Base-by-base conservation (phyloP, 2,329 filamentous ascomycete species). In the Camillea tinctor region DNA sequence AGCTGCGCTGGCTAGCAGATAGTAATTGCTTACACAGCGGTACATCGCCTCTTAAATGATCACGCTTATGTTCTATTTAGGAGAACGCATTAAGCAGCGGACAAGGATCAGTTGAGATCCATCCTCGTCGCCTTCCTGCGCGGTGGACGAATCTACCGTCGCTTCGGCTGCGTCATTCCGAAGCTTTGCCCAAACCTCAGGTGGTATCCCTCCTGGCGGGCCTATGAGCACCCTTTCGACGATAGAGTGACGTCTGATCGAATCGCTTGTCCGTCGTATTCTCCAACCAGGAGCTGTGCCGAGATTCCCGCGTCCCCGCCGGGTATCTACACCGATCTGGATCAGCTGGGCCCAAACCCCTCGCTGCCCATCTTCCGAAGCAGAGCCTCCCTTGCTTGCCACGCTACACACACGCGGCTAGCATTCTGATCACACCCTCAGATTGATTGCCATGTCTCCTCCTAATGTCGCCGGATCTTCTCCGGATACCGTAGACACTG, bases 391-490 rank as follows among this genome's bases (percentile, higher is more conserved):
- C 59, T 58, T 66, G 54, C 48, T 50, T 51, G 36, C 23, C 30
- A 36, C 57, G 36, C 17, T 36, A 48, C 54, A 49, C 54, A 49
- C 44, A 24, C 24, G 11, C 55, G 48, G 49, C 26, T 19, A 23
- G 23, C 4, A 8, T 26, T 48, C 24, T 40, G 36, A n/a, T 15
- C 36, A 44, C 58, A 8, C 44, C 15, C 21, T 44, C 40, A 36
- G 21, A 8, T 30, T 48, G 26, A 44, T 59, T 54, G 52, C 19
- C 54, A 68, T 69, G 67, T 64, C 68, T 61, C 62, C 59, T 13
- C 36, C 68, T 19, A 66, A 70, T 49, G 61, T 49, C 22, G 50
- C 59, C 52, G 66, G 59, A 13, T 68, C 68, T 24, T 69, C 69
- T 24, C 66, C 68, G 58, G 69, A 71, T 22, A 64, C 62, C n/a